phyloP scores from a whole-genome alignment of 1,284 basidiomycete species.

The Naganishia liquefaciens region DNA sequence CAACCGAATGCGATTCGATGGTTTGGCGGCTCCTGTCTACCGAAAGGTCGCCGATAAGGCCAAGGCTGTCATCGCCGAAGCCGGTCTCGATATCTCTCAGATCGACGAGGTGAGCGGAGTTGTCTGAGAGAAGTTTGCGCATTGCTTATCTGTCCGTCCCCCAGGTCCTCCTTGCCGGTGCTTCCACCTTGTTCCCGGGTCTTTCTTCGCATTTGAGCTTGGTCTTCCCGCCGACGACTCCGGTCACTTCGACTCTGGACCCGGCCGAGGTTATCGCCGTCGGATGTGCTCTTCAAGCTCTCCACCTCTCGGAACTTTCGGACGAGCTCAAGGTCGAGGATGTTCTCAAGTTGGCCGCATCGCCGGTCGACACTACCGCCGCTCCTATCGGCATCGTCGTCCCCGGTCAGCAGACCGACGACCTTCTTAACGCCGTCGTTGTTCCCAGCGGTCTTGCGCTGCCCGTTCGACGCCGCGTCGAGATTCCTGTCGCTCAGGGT shows the following conservation, averaged over 20 bases:
- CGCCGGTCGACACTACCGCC: slow-evolving; percentile 62
- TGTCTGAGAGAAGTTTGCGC: not conserved
- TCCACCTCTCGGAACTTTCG: slow-evolving; percentile 62
- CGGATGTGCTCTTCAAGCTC: slow-evolving; percentile 85
- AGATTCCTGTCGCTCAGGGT: slow-evolving; percentile 68
- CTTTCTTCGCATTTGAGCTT: slow-evolving; percentile 72
- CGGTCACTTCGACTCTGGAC: slow-evolving; percentile 65
- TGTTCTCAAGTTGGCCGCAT: slow-evolving; percentile 60
- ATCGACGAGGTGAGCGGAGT: slow-evolving; percentile 69
- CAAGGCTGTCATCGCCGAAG: slow-evolving; percentile 63
- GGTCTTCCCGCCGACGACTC: slow-evolving; percentile 68
- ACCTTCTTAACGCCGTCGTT: slow-evolving; percentile 60
- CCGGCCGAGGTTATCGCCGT: slow-evolving; percentile 86
- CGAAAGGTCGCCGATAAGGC: slow-evolving; percentile 66
- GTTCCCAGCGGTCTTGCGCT: slow-evolving; percentile 73
- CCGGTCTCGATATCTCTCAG: slow-evolving; percentile 70
- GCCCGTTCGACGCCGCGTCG: slow-evolving; percentile 71
- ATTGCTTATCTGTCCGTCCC: not conserved
- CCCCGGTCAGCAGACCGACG: slow-evolving; percentile 57
- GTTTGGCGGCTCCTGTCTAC: slow-evolving; percentile 77
- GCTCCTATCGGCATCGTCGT: slow-evolving; percentile 76
- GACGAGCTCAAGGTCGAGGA: slow-evolving; percentile 54
- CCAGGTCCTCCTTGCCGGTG: slow-evolving; percentile 81
- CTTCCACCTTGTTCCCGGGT: slow-evolving; percentile 80
- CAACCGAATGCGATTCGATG: slow-evolving; percentile 91